These are phyloP conservation scores for Apiospora hydei DNA, from an alignment of 2,329 filamentous ascomycete genomes.

Conservation along the genomic window DNA sequence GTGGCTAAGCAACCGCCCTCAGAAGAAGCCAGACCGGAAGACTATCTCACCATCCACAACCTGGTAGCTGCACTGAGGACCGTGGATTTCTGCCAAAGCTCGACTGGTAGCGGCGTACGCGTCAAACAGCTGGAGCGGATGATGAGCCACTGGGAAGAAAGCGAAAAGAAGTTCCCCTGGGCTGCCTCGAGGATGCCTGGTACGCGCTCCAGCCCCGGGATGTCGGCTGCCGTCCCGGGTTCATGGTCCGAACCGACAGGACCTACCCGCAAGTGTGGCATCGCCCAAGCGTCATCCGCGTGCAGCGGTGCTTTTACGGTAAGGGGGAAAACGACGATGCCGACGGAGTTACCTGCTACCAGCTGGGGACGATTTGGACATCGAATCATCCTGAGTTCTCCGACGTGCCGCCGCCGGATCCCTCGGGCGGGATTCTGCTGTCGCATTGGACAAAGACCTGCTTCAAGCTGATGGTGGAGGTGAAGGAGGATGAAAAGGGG, in stretches of 20 bases:
- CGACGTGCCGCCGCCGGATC: background rate
- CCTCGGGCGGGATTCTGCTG: background rate
- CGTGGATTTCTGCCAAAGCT: background rate
- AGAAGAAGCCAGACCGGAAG: background rate
- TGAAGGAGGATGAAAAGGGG: background rate
- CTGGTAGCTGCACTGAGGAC: background rate
- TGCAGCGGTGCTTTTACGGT: background rate
- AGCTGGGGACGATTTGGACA: background rate
- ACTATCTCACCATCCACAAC: background rate
- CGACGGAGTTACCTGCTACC: background rate
- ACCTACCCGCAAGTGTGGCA: background rate
- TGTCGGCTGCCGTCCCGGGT: background rate
- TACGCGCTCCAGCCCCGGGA: background rate
- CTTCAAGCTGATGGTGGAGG: background rate
- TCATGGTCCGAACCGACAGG: background rate
- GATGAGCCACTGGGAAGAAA: background rate
- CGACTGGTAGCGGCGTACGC: background rate
- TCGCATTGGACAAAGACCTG: background rate
- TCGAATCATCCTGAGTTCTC: fast-evolving
- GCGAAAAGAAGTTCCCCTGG: background rate
- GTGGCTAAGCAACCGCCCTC: background rate
- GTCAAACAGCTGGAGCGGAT: background rate
- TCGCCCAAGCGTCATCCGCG: background rate
- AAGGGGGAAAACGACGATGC: background rate
- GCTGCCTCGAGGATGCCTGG: background rate